Conservation (phyloP, 345 rosid species). For the Linum usitatissimum region DNA sequence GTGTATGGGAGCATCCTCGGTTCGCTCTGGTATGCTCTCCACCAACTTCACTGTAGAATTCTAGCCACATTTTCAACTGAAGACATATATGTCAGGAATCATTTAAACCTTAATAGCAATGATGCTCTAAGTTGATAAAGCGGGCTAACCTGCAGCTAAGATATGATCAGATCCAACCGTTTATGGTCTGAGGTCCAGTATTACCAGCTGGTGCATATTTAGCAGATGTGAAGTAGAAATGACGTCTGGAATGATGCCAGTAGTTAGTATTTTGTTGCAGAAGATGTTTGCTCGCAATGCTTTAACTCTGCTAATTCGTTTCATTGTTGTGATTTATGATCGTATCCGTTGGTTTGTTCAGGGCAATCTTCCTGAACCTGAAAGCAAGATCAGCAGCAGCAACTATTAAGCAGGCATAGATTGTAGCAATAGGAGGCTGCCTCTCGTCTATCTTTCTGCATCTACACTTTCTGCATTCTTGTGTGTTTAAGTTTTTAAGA, state of each 20-base stretch:
- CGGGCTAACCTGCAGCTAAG: no score
- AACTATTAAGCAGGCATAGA: slow-evolving; percentile 44
- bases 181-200: no score
- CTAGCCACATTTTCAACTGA: no score
- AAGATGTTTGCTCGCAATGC: no score
- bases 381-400: slow-evolving; percentile 53
- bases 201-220: not conserved
- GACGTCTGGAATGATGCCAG: not conserved
- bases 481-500: not conserved
- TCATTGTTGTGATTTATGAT: no score
- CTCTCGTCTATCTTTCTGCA: not conserved
- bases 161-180: no score
- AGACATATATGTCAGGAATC: no score
- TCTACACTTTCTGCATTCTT: not conserved
- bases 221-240: not conserved
- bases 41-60: not conserved
- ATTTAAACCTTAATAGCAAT: no score
- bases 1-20: slow-evolving; percentile 56
- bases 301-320: no score
- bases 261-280: no score
- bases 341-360: slow-evolving; percentile 13
- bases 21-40: slow-evolving; percentile 56
- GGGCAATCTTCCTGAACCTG: slow-evolving; percentile 77
- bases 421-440: not conserved
- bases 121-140: no score